These are phyloP conservation scores for Chaetomium fimeti DNA, from an alignment of 495 filamentous ascomycete species.

Conservation along the genomic window DNA sequence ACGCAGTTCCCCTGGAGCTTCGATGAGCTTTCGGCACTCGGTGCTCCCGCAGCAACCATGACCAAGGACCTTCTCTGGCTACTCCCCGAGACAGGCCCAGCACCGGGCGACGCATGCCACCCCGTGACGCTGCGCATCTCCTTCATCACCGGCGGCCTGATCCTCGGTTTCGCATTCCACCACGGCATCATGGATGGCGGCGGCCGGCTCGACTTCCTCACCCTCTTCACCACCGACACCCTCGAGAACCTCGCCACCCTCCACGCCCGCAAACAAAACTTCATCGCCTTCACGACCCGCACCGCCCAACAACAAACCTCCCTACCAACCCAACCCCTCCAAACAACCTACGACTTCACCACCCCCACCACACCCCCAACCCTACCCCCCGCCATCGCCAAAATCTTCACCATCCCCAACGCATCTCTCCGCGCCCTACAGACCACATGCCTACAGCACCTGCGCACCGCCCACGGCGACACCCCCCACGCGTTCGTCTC, in stretches of 20 bases:
- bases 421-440: neutral
- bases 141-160: conserved; percentile 22
- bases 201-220: conserved; percentile 3
- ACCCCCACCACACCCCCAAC: neutral
- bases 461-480: neutral
- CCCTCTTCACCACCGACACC: conserved; percentile 1
- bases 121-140: conserved; percentile 13
- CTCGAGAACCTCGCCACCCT: neutral
- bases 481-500: conserved; percentile 9
- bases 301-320: neutral
- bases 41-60: neutral
- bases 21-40: neutral
- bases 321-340: neutral
- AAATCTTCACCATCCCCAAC: conserved; percentile 9
- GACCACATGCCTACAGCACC: neutral
- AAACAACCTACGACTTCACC: conserved; percentile 18
- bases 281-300: neutral
- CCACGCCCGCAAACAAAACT: neutral
- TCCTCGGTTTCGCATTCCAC: conserved; percentile 21
- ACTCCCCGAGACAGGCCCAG: neutral
- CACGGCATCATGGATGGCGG: conserved; percentile 24
- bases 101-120: neutral
- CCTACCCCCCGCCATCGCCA: neutral
- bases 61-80: neutral
- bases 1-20: neutral